Evolutionary conservation across 345 rosid genomes (phyloP), one percentile per base, ranked within the genome.

Genomic region (Eucalyptus paniculata): DNA sequence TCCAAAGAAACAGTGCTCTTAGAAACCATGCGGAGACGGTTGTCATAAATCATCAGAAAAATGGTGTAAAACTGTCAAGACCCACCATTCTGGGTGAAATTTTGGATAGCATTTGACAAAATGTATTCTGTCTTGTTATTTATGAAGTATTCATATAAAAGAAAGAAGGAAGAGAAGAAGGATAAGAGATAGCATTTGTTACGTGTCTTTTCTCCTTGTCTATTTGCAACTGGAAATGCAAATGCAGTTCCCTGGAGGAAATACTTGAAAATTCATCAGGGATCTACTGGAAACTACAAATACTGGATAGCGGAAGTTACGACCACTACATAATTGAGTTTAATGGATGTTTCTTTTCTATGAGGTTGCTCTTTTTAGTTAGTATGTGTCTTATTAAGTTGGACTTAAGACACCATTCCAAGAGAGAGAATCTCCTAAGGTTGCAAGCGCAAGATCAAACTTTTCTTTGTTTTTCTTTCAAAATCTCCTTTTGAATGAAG

Each of bases 41-140:
- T 77, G 47, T 77, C 47, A 77, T 77, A 21, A 37, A 40, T 77
- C 85, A 40, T 77, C 47, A 77, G 47, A 21, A 77, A 72, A 53
- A 86, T 56, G 88, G 45, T 86, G 88, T 26, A 32, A 21, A 51
- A 34, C 88, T 51, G 88, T 50, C 82, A 32, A 53, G 34, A 50
- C 67, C 32, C 12, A 42, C 91, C 50, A 42, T 26, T 62, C 7
- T 8, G 90, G 93, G 92, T 87, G 86, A 87, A 92, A 91, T 93
- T 93, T 92, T 92, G 94, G 69, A 86, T 77, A 86, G 34, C 45
- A 51, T 34, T 51, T 51, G 40, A 32, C 37, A 47, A 16, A 86
- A 32, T 86, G 60, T 54, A 86, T 16, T 86, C 15, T 28, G 44
- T 86, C 87, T 15, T 17, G 56, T 49, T 86, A 86, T 86, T 86